These are phyloP conservation scores for Abrus pulchellus DNA, from an alignment of 306 rosid genomes.

Conservation along the genomic window DNA sequence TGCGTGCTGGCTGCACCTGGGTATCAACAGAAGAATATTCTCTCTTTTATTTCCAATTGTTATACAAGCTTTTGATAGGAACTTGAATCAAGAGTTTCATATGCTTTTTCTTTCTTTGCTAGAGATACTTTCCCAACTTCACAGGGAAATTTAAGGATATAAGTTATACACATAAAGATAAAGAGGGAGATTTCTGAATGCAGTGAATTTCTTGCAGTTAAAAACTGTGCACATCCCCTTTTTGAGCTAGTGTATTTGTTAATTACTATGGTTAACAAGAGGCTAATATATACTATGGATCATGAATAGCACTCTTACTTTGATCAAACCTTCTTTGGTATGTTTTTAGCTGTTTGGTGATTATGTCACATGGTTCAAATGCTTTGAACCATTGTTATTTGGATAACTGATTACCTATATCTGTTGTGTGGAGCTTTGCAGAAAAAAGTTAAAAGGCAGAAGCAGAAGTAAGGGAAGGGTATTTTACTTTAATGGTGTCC, in stretches of 20 bases:
- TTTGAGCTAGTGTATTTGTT: neutral
- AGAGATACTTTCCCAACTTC: conserved; percentile 1
- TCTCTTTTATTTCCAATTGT: conserved; percentile 4
- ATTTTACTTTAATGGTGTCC: conserved; percentile 2
- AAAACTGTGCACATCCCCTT: neutral
- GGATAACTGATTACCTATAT: conserved; percentile 1
- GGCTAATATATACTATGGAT: conserved; percentile 4
- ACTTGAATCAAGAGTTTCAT: conserved; percentile 5
- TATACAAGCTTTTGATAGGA: conserved; percentile 4
- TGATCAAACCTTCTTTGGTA: conserved; percentile 5
- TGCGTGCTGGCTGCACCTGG: neutral
- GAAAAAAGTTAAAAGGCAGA: conserved; percentile 24
- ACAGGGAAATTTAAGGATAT: neutral
- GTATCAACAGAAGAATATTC: conserved; percentile 1
- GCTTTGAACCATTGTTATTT: conserved; percentile 35
- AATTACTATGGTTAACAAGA: neutral
- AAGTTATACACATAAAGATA: neutral
- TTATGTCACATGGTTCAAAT: conserved; percentile 28
- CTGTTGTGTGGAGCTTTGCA: conserved; percentile 14
- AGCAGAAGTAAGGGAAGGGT: conserved; percentile 2
- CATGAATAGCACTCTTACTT: neutral
- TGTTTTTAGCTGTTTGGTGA: neutral
- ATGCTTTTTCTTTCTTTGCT: neutral
- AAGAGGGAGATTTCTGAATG: conserved; percentile 21
- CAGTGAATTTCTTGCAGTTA: conserved; percentile 2